These are phyloP conservation scores for Astrothelium subdiscretum DNA, from an alignment of 495 filamentous ascomycete species.

Conservation along the genomic window DNA sequence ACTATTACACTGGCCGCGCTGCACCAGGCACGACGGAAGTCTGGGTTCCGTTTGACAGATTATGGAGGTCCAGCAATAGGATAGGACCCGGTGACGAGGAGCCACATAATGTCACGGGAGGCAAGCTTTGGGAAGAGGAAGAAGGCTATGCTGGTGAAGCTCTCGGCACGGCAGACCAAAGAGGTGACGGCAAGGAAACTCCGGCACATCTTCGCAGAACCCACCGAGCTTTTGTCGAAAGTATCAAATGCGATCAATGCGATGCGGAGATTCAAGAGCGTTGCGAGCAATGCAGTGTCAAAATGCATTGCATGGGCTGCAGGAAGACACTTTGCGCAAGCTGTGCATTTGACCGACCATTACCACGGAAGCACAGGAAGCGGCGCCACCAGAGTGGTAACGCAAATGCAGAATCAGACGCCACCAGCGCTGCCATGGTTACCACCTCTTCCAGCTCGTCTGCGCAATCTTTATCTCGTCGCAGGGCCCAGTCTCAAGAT, in stretches of 20 bases:
- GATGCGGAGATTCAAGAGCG: slow-evolving; percentile 41
- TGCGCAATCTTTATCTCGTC: slow-evolving; percentile 14
- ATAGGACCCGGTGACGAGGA: slow-evolving; percentile 35
- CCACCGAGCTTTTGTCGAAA: slow-evolving; percentile 41
- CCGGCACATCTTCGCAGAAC: slow-evolving; percentile 45
- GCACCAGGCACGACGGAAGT: slow-evolving; percentile 43
- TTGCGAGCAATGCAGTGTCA: slow-evolving; percentile 51
- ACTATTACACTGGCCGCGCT: slow-evolving; percentile 45
- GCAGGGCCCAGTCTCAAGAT: neutral
- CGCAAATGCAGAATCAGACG: slow-evolving; percentile 10
- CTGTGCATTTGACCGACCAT: slow-evolving; percentile 47
- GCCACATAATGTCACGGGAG: slow-evolving; percentile 23
- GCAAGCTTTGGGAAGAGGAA: slow-evolving; percentile 47
- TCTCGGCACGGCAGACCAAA: slow-evolving; percentile 37
- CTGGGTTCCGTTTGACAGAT: slow-evolving; percentile 53
- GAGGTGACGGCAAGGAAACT: slow-evolving; percentile 43
- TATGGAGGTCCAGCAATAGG: slow-evolving; percentile 51
- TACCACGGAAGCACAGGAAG: slow-evolving; percentile 29
- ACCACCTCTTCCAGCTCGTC: slow-evolving; percentile 18
- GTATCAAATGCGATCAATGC: slow-evolving; percentile 45
- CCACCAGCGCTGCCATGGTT: neutral
- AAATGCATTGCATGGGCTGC: slow-evolving; percentile 54
- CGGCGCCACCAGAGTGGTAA: slow-evolving; percentile 16
- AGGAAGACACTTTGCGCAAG: slow-evolving; percentile 50
- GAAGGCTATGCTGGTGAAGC: slow-evolving; percentile 48